Percentiles rank a stretch among this genome's conserved stretches.
Conservation (phyloP, 1,284 basidiomycete species). For the Abortiporus biennis region DNA sequence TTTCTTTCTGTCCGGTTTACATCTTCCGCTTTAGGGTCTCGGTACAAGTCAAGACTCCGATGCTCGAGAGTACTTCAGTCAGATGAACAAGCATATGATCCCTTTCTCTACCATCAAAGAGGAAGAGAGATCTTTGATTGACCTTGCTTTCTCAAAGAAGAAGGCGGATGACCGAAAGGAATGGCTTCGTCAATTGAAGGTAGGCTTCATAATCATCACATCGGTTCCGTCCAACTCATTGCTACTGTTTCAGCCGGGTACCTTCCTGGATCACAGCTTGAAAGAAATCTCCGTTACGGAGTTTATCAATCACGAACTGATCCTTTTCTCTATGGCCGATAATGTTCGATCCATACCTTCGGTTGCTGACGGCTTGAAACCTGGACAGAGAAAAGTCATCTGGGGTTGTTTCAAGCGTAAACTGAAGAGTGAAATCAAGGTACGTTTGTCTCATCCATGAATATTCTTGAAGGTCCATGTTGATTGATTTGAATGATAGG, state of each 20-base stretch:
- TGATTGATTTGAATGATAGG: constrained; percentile 41
- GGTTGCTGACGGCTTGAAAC: constrained; percentile 92
- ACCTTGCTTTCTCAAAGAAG: constrained; percentile 99
- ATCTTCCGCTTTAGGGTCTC: constrained; percentile 70
- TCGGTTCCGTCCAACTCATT: constrained; percentile 7
- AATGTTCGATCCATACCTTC: constrained; percentile 95
- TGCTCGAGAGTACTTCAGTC: constrained; percentile 89
- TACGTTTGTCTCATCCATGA: constrained; percentile 23
- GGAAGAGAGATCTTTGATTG: constrained; percentile 87
- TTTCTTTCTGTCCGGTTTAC: background rate
- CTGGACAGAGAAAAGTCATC: constrained; percentile 97
- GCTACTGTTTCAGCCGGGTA: constrained; percentile 69
- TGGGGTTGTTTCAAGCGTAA: constrained; percentile 96
- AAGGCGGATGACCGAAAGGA: constrained; percentile 99
- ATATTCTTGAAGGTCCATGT: background rate
- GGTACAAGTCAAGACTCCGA: constrained; percentile 90
- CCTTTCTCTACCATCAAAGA: constrained; percentile 81
- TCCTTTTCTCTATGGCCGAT: constrained; percentile 99
- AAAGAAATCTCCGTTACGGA: constrained; percentile 86
- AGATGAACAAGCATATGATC: constrained; percentile 93
- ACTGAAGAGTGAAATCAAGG: constrained; percentile 90
- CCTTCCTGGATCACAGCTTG: constrained; percentile 88
- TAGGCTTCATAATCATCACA: constrained; percentile 26
- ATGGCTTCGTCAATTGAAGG: constrained; percentile 93
- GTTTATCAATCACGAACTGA: constrained; percentile 98